phyloP scores from a whole-genome alignment of 768 basidiomycete genomes.

The Suillus bovinus region DNA sequence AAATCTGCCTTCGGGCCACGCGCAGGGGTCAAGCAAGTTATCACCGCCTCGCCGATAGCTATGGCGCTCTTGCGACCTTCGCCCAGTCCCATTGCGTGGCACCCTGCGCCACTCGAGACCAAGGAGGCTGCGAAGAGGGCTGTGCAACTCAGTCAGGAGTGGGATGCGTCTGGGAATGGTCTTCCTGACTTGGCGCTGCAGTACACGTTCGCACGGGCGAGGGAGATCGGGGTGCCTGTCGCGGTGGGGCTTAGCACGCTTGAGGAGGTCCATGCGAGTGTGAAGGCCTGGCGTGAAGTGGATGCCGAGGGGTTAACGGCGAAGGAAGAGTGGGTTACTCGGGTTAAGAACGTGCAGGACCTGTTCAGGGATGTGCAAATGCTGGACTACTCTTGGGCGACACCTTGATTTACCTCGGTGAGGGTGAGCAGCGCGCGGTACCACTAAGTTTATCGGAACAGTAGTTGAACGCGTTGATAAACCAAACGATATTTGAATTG shows the following conservation, averaged over 20 bases:
- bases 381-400: conserved; percentile 75
- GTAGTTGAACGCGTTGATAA: background rate
- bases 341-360: conserved; percentile 33
- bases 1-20: conserved; percentile 56
- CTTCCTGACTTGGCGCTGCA: conserved; percentile 73
- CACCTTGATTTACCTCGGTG: conserved; percentile 19
- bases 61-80: conserved; percentile 74
- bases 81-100: conserved; percentile 64
- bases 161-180: conserved; percentile 35
- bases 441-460: background rate
- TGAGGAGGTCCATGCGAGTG: conserved; percentile 72
- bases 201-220: conserved; percentile 57
- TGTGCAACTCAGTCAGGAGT: conserved; percentile 30
- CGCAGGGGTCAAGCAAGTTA: conserved; percentile 65
- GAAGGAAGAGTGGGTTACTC: conserved; percentile 47
- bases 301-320: conserved; percentile 35
- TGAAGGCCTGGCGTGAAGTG: conserved; percentile 67
- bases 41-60: conserved; percentile 80
- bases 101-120: conserved; percentile 64
- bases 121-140: conserved; percentile 44
- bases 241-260: conserved; percentile 74
- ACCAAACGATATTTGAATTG: background rate
- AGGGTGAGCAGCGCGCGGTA: background rate
- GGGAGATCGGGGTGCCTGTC: conserved; percentile 51
- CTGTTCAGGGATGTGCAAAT: conserved; percentile 49